phyloP scores from a whole-genome alignment of 306 rosid genomes.

The Spatholobus suberectus region DNA sequence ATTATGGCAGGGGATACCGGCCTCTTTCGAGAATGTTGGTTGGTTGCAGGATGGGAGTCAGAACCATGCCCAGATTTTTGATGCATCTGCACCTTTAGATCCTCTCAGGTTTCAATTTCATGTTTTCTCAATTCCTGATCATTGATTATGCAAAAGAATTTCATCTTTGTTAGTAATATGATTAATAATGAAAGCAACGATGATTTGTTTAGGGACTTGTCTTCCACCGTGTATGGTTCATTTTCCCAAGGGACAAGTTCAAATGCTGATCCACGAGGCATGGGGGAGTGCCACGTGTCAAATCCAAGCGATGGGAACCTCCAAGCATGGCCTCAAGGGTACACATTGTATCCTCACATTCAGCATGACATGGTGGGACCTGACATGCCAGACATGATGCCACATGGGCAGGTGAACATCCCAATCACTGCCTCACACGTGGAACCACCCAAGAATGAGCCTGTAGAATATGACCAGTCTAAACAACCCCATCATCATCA shows the following conservation, averaged over 20 bases:
- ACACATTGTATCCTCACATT: conserved; percentile 52
- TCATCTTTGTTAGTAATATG: background rate
- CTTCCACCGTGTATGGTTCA: conserved; percentile 61
- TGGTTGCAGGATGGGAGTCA: conserved; percentile 67
- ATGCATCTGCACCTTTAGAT: conserved; percentile 61
- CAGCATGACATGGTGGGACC: conserved; percentile 59
- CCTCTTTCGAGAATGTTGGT: conserved; percentile 59
- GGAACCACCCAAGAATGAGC: conserved; percentile 52
- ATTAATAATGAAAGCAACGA: background rate
- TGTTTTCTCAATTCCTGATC: background rate
- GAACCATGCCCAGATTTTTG: conserved; percentile 58
- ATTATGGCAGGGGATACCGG: conserved; percentile 52
- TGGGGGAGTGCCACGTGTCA: conserved; percentile 60
- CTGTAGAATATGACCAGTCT: conserved; percentile 49
- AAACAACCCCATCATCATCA: conserved; percentile 43
- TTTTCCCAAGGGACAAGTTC: conserved; percentile 70
- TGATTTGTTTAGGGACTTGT: conserved; percentile 52
- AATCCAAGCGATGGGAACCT: conserved; percentile 54
- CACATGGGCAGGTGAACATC: conserved; percentile 58
- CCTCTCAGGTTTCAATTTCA: conserved; percentile 57
- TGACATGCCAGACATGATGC: conserved; percentile 55
- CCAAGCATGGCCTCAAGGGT: conserved; percentile 64
- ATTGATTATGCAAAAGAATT: background rate
- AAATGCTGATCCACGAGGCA: conserved; percentile 52
- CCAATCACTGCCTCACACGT: conserved; percentile 59